A percentile compares a stretch with the other conserved stretches of the same genome.
phyloP scores from a whole-genome alignment of 108 stramenopile species.

The Thalassiosira profunda region DNA sequence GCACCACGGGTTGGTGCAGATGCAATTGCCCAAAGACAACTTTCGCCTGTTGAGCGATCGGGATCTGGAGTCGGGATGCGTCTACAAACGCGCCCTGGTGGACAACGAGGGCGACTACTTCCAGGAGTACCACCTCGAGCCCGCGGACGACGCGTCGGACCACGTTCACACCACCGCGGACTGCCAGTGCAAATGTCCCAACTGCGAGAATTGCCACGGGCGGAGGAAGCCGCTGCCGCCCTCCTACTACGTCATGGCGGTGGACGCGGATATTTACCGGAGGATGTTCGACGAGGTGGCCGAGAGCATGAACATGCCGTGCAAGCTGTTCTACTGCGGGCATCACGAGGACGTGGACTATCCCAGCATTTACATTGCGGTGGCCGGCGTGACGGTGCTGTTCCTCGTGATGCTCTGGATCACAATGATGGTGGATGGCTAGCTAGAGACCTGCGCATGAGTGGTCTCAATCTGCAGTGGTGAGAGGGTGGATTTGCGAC shows the following conservation, averaged over 20 bases:
- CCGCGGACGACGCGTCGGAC: neutral
- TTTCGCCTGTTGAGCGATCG: conserved; percentile 36
- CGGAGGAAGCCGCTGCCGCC: conserved; percentile 44
- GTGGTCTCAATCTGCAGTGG: too few relatives aligned
- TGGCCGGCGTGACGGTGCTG: conserved; percentile 43
- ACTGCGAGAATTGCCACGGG: neutral
- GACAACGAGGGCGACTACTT: conserved; percentile 39
- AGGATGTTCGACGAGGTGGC: conserved; percentile 72
- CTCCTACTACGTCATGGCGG: conserved; percentile 57
- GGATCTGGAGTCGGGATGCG: conserved; percentile 38
- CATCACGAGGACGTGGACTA: conserved; percentile 79
- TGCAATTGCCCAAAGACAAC: conserved; percentile 45
- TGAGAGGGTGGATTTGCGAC: too few relatives aligned
- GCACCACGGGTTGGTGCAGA: conserved; percentile 21
- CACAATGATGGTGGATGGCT: conserved; percentile 38
- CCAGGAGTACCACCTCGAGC: conserved; percentile 27
- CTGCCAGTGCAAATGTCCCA: conserved; percentile 8
- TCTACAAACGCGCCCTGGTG: conserved; percentile 38
- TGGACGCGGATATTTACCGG: conserved; percentile 68
- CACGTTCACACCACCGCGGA: too few relatives aligned
- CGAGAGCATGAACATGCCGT: conserved; percentile 60
- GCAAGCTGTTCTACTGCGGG: conserved; percentile 83
- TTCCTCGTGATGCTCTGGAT: conserved; percentile 28
- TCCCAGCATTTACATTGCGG: conserved; percentile 67
- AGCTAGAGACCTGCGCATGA: neutral